These are phyloP conservation scores for Trichosporon sp. DNA, from an alignment of 1,284 basidiomycete genomes.

Conservation along the genomic window DNA sequence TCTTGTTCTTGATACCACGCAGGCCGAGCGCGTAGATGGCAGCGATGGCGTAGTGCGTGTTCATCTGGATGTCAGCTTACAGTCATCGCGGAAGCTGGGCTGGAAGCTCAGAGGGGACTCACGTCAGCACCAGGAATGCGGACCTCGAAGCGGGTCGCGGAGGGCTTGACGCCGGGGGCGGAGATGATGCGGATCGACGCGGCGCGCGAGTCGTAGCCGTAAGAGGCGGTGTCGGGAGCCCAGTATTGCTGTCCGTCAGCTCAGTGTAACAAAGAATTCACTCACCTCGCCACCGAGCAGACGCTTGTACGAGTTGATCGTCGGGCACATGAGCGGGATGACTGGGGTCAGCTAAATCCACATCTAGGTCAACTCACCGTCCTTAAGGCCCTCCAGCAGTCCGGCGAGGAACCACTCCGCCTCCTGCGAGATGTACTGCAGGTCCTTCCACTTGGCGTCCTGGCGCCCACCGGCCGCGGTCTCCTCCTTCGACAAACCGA, in stretches of 20 bases:
- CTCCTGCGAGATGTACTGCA: slow-evolving; percentile 76
- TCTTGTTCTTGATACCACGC: slow-evolving; percentile 78
- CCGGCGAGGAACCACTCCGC: slow-evolving; percentile 94
- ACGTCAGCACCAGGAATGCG: slow-evolving; percentile 96
- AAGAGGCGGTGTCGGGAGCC: slow-evolving; percentile 85
- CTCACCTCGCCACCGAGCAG: slow-evolving; percentile 82
- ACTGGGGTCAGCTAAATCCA: slow-evolving; percentile 35
- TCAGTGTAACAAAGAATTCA: neutral
- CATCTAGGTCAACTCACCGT: slow-evolving; percentile 63
- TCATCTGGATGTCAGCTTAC: slow-evolving; percentile 57
- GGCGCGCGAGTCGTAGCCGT: slow-evolving; percentile 91
- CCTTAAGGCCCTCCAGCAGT: slow-evolving; percentile 80
- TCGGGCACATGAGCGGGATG: slow-evolving; percentile 72
- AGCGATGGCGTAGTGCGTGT: slow-evolving; percentile 83
- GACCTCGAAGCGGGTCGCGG: slow-evolving; percentile 84
- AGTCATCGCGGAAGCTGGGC: neutral
- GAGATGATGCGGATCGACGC: slow-evolving; percentile 89
- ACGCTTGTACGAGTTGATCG: slow-evolving; percentile 96
- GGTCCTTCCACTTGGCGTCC: slow-evolving; percentile 75
- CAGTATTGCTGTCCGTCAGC: slow-evolving; percentile 67
- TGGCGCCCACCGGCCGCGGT: slow-evolving; percentile 65
- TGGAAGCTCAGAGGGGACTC: slow-evolving; percentile 39
- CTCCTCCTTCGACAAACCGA: slow-evolving; percentile 65
- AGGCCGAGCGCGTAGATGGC: slow-evolving; percentile 85
- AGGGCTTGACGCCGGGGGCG: slow-evolving; percentile 76